Percentiles rank a stretch among this genome's conserved stretches.
phyloP scores from a whole-genome alignment of 1,284 basidiomycete genomes.

The Vanrija pseudolonga region DNA sequence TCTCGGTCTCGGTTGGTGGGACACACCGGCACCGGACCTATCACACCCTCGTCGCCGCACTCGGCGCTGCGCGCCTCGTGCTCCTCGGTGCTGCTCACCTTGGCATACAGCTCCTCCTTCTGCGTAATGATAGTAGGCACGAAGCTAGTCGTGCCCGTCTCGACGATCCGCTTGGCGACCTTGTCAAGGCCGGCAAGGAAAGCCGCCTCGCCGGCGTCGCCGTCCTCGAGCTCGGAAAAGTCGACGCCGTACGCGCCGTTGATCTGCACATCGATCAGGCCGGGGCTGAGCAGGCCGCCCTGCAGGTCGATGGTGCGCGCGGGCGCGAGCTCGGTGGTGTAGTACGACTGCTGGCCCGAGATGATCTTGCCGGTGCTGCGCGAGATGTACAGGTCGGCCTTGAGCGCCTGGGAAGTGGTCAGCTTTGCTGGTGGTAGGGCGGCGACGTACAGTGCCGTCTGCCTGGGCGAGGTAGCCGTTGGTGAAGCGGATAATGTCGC shows the following conservation, averaged over 20 bases:
- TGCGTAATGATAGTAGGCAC: constrained; percentile 62
- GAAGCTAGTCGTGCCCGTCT: constrained; percentile 82
- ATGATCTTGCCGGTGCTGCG: constrained; percentile 30
- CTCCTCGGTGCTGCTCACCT: too few species aligned
- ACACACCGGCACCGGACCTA: too few species aligned
- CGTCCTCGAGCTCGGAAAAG: constrained; percentile 64
- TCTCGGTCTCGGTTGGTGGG: too few species aligned
- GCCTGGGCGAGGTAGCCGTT: constrained; percentile 73
- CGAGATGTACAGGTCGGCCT: constrained; percentile 36
- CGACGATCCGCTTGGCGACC: constrained; percentile 70
- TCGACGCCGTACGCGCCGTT: constrained; percentile 85
- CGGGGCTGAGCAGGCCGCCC: constrained; percentile 70
- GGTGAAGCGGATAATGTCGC: constrained; percentile 68
- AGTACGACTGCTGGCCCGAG: constrained; percentile 33
- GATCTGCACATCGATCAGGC: constrained; percentile 69
- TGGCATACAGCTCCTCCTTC: constrained; percentile 36
- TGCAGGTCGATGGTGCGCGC: constrained; percentile 46
- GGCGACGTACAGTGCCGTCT: constrained; percentile 56
- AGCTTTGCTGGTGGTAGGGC: too few species aligned
- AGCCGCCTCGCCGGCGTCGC: constrained; percentile 61
- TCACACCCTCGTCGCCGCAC: too few species aligned
- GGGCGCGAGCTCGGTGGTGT: constrained; percentile 13
- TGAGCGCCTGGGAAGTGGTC: constrained; percentile 12
- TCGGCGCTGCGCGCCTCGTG: constrained; percentile 46
- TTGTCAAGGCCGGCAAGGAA: constrained; percentile 67